Evolutionary conservation across 345 rosid genomes (phyloP).

Genomic region (Ceriops tagal): DNA sequence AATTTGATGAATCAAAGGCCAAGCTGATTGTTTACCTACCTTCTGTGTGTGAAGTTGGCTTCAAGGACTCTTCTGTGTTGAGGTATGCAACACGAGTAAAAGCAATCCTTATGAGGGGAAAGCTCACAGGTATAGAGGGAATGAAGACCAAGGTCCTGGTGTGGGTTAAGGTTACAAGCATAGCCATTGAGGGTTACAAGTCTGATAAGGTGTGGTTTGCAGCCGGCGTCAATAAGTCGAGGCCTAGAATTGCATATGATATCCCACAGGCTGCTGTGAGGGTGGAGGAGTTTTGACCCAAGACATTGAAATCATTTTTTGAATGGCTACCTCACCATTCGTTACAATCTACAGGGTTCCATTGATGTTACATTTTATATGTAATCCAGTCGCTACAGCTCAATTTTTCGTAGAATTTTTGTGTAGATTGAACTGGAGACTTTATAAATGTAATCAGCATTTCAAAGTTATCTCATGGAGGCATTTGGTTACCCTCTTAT

Average conservation of each 20-base stretch:
- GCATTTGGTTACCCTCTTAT: too few species aligned
- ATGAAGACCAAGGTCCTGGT: constrained; percentile 94
- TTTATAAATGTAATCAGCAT: too few species aligned
- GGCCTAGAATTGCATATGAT: constrained; percentile 62
- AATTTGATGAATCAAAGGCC: constrained; percentile 79
- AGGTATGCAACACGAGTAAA: constrained; percentile 82
- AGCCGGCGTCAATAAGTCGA: constrained; percentile 86
- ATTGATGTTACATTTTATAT: too few species aligned
- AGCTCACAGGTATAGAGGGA: constrained; percentile 77
- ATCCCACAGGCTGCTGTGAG: constrained; percentile 53
- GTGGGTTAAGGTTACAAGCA: constrained; percentile 80
- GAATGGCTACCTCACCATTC: not conserved
- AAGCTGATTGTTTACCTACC: constrained; percentile 76
- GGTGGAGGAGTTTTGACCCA: constrained; percentile 69
- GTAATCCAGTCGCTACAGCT: too few species aligned
- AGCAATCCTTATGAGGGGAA: constrained; percentile 66
- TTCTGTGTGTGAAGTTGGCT: constrained; percentile 71
- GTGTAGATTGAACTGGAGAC: too few species aligned
- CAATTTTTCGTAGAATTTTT: too few species aligned
- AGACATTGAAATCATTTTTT: too few species aligned
- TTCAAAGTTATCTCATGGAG: too few species aligned
- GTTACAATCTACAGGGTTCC: too few species aligned
- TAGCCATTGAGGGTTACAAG: constrained; percentile 63
- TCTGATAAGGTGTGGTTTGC: constrained; percentile 95
- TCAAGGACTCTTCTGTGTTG: constrained; percentile 76